Percentiles rank a stretch among this genome's conserved stretches.
phyloP scores from a whole-genome alignment of 768 basidiomycete species.

The Lactarius sp. region DNA sequence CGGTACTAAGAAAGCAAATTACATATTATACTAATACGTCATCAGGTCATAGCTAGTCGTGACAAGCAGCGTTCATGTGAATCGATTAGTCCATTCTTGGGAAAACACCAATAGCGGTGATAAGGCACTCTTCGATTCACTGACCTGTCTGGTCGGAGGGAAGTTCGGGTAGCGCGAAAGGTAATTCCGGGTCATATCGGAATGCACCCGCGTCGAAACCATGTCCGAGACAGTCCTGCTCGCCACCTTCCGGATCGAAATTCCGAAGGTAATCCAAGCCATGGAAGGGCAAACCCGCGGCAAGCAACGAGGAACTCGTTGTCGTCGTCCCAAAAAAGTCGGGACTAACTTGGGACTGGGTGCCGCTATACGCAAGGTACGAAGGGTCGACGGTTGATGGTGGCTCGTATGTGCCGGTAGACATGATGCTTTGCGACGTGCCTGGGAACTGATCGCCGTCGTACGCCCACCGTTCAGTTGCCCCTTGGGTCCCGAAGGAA shows the following conservation, averaged over 20 bases:
- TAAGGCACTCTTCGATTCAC: conserved; percentile 3
- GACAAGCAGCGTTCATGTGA: conserved; percentile 4
- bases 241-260: conserved; percentile 49
- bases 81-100: background rate
- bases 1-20: conserved; percentile 4
- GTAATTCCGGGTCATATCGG: conserved; percentile 70
- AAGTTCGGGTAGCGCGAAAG: conserved; percentile 52
- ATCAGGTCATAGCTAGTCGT: conserved; percentile 15
- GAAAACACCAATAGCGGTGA: background rate
- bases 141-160: conserved; percentile 4
- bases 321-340: conserved; percentile 45
- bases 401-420: conserved; percentile 12
- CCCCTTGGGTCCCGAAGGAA: conserved; percentile 8
- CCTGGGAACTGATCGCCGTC: conserved; percentile 20
- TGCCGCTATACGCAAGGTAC: conserved; percentile 18
- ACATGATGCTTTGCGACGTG: conserved; percentile 6
- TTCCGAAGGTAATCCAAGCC: conserved; percentile 83
- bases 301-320: conserved; percentile 59
- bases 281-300: conserved; percentile 74
- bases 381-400: conserved; percentile 25
- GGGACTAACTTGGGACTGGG: conserved; percentile 11
- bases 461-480: conserved; percentile 16
- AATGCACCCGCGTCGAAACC: conserved; percentile 72
- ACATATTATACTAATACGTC: conserved; percentile 21
- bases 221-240: conserved; percentile 45